These are phyloP conservation scores for Dimocarpus longan DNA, from an alignment of 345 rosid species.

Conservation along the genomic window DNA sequence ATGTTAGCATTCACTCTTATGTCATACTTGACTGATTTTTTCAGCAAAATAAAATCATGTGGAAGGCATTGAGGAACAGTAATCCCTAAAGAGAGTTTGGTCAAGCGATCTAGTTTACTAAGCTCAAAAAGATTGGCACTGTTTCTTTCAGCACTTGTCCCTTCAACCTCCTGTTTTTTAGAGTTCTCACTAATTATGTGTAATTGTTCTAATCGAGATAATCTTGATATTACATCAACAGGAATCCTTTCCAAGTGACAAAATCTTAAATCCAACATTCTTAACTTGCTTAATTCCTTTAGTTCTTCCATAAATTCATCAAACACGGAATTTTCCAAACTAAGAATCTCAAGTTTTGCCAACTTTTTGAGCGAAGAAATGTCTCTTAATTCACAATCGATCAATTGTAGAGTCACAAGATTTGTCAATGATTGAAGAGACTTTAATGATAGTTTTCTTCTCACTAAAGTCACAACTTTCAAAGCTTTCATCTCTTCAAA, in stretches of 20 bases:
- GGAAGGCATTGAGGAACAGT: too few species aligned
- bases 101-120: too few species aligned
- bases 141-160: background rate
- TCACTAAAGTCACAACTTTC: background rate
- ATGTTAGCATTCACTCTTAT: too few species aligned
- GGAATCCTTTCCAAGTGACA: background rate
- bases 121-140: background rate
- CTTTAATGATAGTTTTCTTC: background rate
- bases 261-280: background rate
- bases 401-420: background rate
- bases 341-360: slow-evolving; percentile 9
- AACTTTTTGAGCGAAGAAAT: background rate
- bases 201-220: background rate
- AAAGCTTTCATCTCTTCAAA: background rate
- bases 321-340: background rate
- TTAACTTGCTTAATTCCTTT: background rate
- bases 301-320: background rate
- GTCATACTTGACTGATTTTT: too few species aligned
- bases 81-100: too few species aligned
- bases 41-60: too few species aligned
- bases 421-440: background rate
- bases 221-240: background rate
- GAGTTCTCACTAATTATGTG: rapidly evolving
- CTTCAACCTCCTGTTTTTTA: background rate
- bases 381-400: background rate